phyloP scores from a whole-genome alignment of 2,329 filamentous ascomycete species.

The Xylariaceae sp. region DNA sequence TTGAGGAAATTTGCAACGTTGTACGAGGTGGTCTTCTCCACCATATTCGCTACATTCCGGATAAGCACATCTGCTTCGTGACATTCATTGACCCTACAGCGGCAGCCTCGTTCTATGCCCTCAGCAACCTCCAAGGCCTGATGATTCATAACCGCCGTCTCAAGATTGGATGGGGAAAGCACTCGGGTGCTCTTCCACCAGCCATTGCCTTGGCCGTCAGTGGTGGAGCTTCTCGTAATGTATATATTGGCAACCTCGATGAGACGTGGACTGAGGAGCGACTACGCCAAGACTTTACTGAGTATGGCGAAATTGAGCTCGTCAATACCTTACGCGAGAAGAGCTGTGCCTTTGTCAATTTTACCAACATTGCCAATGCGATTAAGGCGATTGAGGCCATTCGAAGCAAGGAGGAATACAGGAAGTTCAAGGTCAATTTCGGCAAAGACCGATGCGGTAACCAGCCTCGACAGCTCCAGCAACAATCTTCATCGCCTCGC shows the following conservation, averaged over 20 bases:
- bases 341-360: constrained; percentile 99
- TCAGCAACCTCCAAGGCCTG: constrained; percentile 94
- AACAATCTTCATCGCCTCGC: constrained; percentile 62
- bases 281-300: constrained; percentile 90
- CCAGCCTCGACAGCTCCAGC: constrained; percentile 80
- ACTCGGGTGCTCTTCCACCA: constrained; percentile 91
- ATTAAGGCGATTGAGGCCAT: constrained; percentile 99
- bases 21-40: constrained; percentile 92
- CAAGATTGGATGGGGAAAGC: constrained; percentile 99
- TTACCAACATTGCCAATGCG: constrained; percentile 98
- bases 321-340: constrained; percentile 97
- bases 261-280: constrained; percentile 97
- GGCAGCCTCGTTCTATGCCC: constrained; percentile 93
- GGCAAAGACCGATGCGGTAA: constrained; percentile 98
- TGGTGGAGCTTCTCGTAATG: constrained; percentile 94
- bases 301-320: constrained; percentile 96
- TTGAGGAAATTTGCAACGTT: constrained; percentile 99
- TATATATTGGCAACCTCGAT: constrained; percentile 96
- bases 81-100: constrained; percentile 99
- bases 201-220: constrained; percentile 95
- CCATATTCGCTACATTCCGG: constrained; percentile 97
- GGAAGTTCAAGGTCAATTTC: constrained; percentile 99
- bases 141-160: constrained; percentile 99
- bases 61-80: constrained; percentile 99
- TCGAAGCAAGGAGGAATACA: constrained; percentile 92